A percentile compares a stretch with the other conserved stretches of the same genome.
Evolutionary conservation across 2,329 filamentous ascomycete genomes (phyloP).

Genomic region (Pseudocercospora fuligena): DNA sequence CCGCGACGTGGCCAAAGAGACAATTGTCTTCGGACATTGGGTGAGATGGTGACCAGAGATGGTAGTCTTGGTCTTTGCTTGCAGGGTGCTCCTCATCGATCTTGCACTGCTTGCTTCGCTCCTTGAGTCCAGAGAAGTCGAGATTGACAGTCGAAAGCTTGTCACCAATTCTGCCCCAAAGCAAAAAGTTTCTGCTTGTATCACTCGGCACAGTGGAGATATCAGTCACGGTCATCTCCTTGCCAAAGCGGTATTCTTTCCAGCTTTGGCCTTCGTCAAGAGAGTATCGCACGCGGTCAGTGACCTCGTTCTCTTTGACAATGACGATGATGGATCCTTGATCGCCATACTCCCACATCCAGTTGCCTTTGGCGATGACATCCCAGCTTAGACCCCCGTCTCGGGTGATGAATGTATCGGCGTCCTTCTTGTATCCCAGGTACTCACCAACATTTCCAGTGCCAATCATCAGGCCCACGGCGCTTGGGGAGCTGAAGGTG

Average conservation of each 20-base stretch:
- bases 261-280: slow-evolving; percentile 81
- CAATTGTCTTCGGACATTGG: slow-evolving; percentile 79
- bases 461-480: slow-evolving; percentile 88
- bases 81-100: slow-evolving; percentile 65
- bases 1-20: slow-evolving; percentile 86
- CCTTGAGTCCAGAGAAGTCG: slow-evolving; percentile 82
- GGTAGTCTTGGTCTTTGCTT: slow-evolving; percentile 70
- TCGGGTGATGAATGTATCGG: slow-evolving; percentile 86
- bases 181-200: slow-evolving; percentile 84
- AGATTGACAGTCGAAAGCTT: slow-evolving; percentile 77
- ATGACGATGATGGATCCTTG: slow-evolving; percentile 92
- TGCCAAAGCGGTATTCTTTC: slow-evolving; percentile 73
- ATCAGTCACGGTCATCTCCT: slow-evolving; percentile 74
- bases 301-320: slow-evolving; percentile 71
- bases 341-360: slow-evolving; percentile 94
- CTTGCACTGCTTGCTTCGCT: slow-evolving; percentile 67
- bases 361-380: slow-evolving; percentile 81
- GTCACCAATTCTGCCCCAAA: slow-evolving; percentile 74
- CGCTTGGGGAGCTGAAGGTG: slow-evolving; percentile 85
- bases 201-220: slow-evolving; percentile 90
- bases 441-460: slow-evolving; percentile 85
- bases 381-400: slow-evolving; percentile 93
- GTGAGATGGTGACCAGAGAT: slow-evolving; percentile 85
- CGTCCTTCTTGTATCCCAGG: slow-evolving; percentile 70
- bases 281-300: slow-evolving; percentile 74